phyloP scores from a whole-genome alignment of 1,284 basidiomycete species.

The Anthracocystis panici-leucophaei region DNA sequence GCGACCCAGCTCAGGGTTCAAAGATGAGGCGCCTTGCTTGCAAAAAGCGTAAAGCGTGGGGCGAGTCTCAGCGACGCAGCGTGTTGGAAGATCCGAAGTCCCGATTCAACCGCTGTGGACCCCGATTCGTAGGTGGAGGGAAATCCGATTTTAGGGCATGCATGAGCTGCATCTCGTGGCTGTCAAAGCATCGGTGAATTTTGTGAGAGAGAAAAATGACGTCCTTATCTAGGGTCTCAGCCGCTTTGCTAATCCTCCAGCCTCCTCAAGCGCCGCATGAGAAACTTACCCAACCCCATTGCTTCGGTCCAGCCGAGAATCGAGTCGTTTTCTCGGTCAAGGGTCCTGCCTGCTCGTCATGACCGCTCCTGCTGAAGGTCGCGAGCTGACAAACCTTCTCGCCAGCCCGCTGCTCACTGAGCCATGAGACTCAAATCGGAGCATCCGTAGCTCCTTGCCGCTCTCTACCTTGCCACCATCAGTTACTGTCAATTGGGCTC shows the following conservation, averaged over 20 bases:
- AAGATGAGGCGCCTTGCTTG: neutral
- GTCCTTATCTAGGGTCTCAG: neutral
- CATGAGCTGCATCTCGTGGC: neutral
- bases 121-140: neutral
- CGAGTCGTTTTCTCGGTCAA: neutral
- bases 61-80: neutral
- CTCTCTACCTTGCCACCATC: neutral
- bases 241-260: constrained; percentile 1
- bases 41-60: constrained; percentile 1
- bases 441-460: neutral
- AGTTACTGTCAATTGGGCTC: neutral
- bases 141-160: neutral
- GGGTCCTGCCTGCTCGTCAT: constrained; percentile 1
- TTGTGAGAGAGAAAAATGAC: neutral
- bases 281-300: neutral
- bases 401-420: no score
- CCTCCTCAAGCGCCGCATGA: neutral
- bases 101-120: neutral
- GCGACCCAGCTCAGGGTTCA: constrained; percentile 1
- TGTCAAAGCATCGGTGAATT: constrained; percentile 6
- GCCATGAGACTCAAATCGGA: neutral
- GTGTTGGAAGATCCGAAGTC: neutral
- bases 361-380: no score
- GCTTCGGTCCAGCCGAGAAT: constrained; percentile 1
- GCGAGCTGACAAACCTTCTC: no score